phyloP scores from a whole-genome alignment of 768 basidiomycete species.

The Suillus americanus region DNA sequence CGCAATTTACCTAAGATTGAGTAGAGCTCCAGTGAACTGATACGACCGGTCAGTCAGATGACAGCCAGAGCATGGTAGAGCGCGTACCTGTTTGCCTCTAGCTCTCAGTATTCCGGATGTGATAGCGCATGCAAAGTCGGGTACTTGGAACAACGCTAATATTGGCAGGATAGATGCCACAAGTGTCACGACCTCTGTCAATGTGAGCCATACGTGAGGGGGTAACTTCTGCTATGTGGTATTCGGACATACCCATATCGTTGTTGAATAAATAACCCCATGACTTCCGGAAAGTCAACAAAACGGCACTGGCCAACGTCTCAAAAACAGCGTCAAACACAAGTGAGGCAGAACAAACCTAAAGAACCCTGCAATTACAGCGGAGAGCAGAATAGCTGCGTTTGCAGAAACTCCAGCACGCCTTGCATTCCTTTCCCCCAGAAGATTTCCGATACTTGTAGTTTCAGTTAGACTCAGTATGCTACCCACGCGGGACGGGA shows the following conservation, averaged over 20 bases:
- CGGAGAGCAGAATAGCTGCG: constrained; percentile 62
- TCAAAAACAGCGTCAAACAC: not conserved
- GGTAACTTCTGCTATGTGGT: not conserved
- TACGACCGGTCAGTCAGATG: not conserved
- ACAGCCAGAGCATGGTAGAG: not conserved
- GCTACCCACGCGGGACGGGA: not conserved
- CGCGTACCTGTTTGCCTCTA: constrained; percentile 67
- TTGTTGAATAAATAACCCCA: constrained; percentile 82
- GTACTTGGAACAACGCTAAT: constrained; percentile 77
- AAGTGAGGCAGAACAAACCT: constrained; percentile 41
- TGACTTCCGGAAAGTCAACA: constrained; percentile 56
- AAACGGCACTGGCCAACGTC: constrained; percentile 41
- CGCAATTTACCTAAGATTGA: constrained; percentile 64
- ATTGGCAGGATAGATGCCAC: constrained; percentile 72
- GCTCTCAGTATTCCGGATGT: constrained; percentile 81
- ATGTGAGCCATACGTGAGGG: not conserved
- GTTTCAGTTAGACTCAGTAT: not conserved
- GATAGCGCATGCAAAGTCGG: constrained; percentile 74
- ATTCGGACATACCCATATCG: constrained; percentile 45
- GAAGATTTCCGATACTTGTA: constrained; percentile 81
- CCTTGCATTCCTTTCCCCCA: constrained; percentile 74
- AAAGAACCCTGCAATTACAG: constrained; percentile 57
- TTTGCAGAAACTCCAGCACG: constrained; percentile 72
- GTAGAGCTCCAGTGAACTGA: constrained; percentile 72
- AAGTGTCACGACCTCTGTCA: constrained; percentile 24